Base-by-base conservation (phyloP, 441 rosid genomes). In the Flueggea neowawraea region DNA sequence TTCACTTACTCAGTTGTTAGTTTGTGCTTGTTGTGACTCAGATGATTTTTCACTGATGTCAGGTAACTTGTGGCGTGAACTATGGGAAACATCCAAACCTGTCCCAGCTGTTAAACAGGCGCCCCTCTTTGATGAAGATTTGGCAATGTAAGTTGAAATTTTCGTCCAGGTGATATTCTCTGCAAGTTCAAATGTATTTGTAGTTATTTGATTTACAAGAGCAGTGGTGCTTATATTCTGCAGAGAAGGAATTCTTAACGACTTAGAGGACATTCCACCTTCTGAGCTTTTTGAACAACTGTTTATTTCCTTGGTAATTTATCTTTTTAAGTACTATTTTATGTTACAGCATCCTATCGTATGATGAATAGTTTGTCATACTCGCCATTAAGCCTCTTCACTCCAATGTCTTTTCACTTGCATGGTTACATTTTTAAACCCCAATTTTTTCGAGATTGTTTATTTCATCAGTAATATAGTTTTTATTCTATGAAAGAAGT, bases 61-160 rank as follows among this genome's bases (percentile, higher is more conserved):
- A 95, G 99, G 97, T 78, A 91, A 95, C 80, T 76, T 95, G 65
- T 91, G 99, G 99, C 89, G 74, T 6, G 97, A 91, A 80, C 87
- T 95, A 49, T 95, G 99, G 99, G 92, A 80, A 73, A 82, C 99
- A 56, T 73, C 99, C 60, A 95, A 82, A 70, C 87, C 96, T 45
- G 61, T 91, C 53, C 97, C 99, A 52, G 97, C 97, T 32, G 85
- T 86, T 68, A 91, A 82, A 75, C 99, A 95, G 74, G 73, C 93
- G 54, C 99, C 99, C 44, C 80, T 91, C n/a, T 91, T 78, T 52
- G 99, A 95, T 60, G 96, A 86, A 81, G 99, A 95, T 68, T 82
- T 95, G 73, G 92, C 90, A 61, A 96, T 89, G 99, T 95, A 88
- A 86, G 96, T 84, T 57, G 56, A 57, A 70, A 62, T 43, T 43